Conservation (phyloP, 83 land plant species). For the Picea abies region DNA sequence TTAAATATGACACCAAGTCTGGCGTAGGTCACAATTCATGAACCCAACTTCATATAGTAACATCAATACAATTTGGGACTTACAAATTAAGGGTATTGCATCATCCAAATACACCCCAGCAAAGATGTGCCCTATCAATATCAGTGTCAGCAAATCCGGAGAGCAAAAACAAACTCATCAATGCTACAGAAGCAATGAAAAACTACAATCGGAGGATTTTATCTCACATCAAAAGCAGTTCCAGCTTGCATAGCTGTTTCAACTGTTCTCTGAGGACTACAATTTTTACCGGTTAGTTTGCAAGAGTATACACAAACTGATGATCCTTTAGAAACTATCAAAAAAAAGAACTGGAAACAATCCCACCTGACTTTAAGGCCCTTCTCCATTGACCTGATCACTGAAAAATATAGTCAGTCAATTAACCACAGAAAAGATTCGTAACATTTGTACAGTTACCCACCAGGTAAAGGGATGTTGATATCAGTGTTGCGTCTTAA, state of each 20-base stretch:
- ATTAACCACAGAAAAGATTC: neutral
- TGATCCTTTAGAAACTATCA: neutral
- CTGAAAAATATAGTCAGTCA: neutral
- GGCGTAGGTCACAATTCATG: neutral
- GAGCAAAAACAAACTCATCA: constrained; percentile 8
- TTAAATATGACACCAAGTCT: neutral
- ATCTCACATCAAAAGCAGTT: constrained; percentile 11
- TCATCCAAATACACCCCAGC: constrained; percentile 5
- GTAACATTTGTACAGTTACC: neutral
- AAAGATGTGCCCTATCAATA: constrained; percentile 6
- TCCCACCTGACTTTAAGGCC: constrained; percentile 11
- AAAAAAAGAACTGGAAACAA: constrained; percentile 1
- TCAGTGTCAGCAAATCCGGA: constrained; percentile 6
- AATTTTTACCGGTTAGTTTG: constrained; percentile 13
- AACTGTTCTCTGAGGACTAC: constrained; percentile 11
- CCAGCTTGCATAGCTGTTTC: constrained; percentile 9
- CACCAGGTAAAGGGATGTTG: constrained; percentile 18
- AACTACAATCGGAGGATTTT: constrained; percentile 7
- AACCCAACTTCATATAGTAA: neutral
- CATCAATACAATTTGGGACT: neutral
- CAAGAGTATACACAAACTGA: constrained; percentile 9
- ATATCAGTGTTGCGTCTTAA: constrained; percentile 15
- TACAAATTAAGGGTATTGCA: neutral
- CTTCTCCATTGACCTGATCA: neutral
- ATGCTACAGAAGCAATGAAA: constrained; percentile 11